phyloP scores from a whole-genome alignment of 164 flowering plant genomes.

The Euptelea pleiosperma region DNA sequence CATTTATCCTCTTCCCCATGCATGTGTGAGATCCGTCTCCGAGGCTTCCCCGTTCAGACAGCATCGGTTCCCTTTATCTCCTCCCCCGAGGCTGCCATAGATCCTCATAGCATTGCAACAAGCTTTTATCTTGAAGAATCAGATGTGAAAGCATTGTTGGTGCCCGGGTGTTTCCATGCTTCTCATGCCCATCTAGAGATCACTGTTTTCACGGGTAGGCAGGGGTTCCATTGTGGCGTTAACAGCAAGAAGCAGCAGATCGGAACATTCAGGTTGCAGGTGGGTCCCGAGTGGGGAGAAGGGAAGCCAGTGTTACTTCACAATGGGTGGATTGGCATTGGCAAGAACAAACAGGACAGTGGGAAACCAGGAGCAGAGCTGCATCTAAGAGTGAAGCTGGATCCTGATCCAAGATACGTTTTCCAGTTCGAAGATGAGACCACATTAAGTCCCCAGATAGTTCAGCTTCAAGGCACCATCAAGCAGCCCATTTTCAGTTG shows the following conservation, averaged over 20 bases:
- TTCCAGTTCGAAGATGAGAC: slow-evolving; percentile 88
- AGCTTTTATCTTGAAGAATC: slow-evolving; percentile 86
- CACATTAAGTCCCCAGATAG: slow-evolving; percentile 69
- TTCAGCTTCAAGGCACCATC: slow-evolving; percentile 72
- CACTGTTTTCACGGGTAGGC: slow-evolving; percentile 53
- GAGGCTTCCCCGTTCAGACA: slow-evolving; percentile 80
- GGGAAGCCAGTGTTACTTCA: slow-evolving; percentile 69
- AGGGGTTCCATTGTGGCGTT: slow-evolving; percentile 69
- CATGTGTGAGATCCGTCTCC: slow-evolving; percentile 71
- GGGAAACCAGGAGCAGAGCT: slow-evolving; percentile 67
- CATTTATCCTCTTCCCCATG: slow-evolving; percentile 49
- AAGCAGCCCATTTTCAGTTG: slow-evolving; percentile 93
- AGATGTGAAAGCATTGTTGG: slow-evolving; percentile 56
- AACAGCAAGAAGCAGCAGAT: slow-evolving; percentile 67
- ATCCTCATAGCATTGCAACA: slow-evolving; percentile 50
- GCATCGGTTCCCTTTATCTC: slow-evolving; percentile 56
- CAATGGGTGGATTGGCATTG: slow-evolving; percentile 79
- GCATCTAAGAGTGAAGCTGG: slow-evolving; percentile 77
- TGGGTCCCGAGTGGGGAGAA: slow-evolving; percentile 83
- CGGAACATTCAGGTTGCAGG: slow-evolving; percentile 69
- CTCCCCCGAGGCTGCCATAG: slow-evolving; percentile 60
- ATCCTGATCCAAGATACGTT: slow-evolving; percentile 95
- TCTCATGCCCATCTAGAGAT: slow-evolving; percentile 67
- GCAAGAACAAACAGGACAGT: slow-evolving; percentile 51
- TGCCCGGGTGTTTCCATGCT: slow-evolving; percentile 63